These are phyloP conservation scores for Leccinum incarnatum DNA, from an alignment of 768 basidiomycete genomes.

Conservation along the genomic window DNA sequence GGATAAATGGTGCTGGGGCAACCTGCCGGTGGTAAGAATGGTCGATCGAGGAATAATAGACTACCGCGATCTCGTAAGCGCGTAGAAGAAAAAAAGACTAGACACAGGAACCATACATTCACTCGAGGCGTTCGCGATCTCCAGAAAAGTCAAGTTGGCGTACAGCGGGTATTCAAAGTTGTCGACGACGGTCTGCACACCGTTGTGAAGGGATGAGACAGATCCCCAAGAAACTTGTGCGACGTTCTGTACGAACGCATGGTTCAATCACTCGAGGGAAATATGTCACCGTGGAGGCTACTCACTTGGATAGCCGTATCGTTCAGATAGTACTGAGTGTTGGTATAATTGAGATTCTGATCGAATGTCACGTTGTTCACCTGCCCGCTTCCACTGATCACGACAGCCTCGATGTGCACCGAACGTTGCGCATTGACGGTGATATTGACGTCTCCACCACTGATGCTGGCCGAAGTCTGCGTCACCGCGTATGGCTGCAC, in stretches of 20 bases:
- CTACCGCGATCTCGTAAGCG: constrained; percentile 31
- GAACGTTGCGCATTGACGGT: constrained; percentile 58
- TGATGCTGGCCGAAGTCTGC: constrained; percentile 43
- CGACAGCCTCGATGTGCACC: constrained; percentile 58
- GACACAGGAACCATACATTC: constrained; percentile 11
- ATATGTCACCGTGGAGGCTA: background rate
- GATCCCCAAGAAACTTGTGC: constrained; percentile 49
- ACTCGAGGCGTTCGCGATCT: constrained; percentile 28
- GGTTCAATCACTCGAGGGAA: background rate
- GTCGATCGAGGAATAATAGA: constrained; percentile 51
- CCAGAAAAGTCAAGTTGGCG: constrained; percentile 38
- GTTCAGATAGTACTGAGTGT: constrained; percentile 59
- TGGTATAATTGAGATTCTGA: constrained; percentile 61
- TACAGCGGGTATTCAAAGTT: constrained; percentile 52
- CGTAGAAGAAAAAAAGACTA: background rate
- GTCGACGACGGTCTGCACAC: constrained; percentile 42
- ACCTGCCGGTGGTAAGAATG: constrained; percentile 65
- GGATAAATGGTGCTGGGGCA: constrained; percentile 55
- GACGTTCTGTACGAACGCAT: constrained; percentile 38
- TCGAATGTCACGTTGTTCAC: constrained; percentile 53
- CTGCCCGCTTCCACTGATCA: constrained; percentile 61
- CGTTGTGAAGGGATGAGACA: constrained; percentile 49
- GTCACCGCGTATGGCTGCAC: constrained; percentile 57
- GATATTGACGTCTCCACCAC: constrained; percentile 50
- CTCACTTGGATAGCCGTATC: constrained; percentile 41